phyloP scores from a whole-genome alignment of 257 asterid genomes.

The Nicotiana undulata region DNA sequence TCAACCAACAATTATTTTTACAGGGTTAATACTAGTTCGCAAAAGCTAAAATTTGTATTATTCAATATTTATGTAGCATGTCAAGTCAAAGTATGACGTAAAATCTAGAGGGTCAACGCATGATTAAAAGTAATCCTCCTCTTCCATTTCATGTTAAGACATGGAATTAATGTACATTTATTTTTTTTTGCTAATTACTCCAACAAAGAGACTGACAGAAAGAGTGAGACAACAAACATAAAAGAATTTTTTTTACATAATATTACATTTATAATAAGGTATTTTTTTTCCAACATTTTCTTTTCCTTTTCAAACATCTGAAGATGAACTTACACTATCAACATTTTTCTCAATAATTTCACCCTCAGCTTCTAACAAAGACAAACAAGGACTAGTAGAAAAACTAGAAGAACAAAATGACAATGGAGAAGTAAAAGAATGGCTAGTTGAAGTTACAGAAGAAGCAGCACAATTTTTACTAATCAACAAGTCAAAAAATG shows the following conservation, averaged over 20 bases:
- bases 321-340: neutral
- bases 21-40: neutral
- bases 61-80: neutral
- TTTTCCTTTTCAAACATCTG: neutral
- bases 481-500: slow-evolving; percentile 41
- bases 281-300: neutral
- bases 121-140: too few relatives aligned
- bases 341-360: neutral
- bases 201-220: neutral
- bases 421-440: slow-evolving; percentile 39
- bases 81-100: neutral
- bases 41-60: neutral
- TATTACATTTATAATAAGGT: neutral
- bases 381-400: slow-evolving; percentile 27
- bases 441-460: slow-evolving; percentile 10
- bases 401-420: slow-evolving; percentile 33
- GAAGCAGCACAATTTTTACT: slow-evolving; percentile 21
- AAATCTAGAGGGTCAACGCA: neutral
- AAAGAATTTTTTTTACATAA: neutral
- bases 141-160: neutral
- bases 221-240: neutral
- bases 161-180: too few relatives aligned
- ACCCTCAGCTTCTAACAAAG: slow-evolving; percentile 7
- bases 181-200: neutral
- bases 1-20: neutral